Base-by-base conservation (phyloP, 2,329 filamentous ascomycete genomes). In the Drechslera avenae region DNA sequence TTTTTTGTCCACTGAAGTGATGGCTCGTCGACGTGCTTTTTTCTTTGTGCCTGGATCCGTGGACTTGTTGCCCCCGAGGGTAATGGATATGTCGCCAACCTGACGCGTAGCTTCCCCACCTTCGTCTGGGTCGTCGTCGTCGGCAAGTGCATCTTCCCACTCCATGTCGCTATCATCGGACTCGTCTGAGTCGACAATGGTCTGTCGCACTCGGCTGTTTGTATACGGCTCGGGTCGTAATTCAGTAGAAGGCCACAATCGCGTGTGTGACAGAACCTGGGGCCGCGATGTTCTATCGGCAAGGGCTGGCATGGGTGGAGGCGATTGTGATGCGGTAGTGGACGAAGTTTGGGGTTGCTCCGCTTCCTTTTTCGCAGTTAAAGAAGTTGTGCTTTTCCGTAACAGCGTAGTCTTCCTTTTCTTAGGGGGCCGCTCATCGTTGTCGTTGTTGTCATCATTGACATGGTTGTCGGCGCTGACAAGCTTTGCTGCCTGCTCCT, bases 81-180 rank as follows among this genome's bases (percentile, higher is more conserved):
- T 74, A 44, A 79, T 73, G 7, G 73, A 71, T 23, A 79, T 58
- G 52, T 76, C 74, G 43, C 64, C 62, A 34, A 73, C 60, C 21
- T 68, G 67, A 18, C 76, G 70, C 14, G 68, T 67, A 34, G 54
- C 44, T 44, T 64, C 52, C 8, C 44, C 51, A 1, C 57, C 52
- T 7, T 60, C 50, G 2, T 73, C 66, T 53, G 60, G 39, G 32
- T 67, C 56, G 4, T 72, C 67, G 51, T 51, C 60, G 53, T 64
- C 54, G 33, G 57, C 60, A 36, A 75, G 54, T 16, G 66, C 72
- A 37, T 86, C 84, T 69, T 88, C 85, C 79, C 85, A 88, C 39
- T 86, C 84, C 52, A 83, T 73, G 44, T 86, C 83, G 44, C 78
- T 80, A 23, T 81, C 80, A 9, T 82, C 83, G n/a, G 82, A 82